Conservation (phyloP, 2,329 filamentous ascomycete species). For the Ophiostoma triangulosporum region DNA sequence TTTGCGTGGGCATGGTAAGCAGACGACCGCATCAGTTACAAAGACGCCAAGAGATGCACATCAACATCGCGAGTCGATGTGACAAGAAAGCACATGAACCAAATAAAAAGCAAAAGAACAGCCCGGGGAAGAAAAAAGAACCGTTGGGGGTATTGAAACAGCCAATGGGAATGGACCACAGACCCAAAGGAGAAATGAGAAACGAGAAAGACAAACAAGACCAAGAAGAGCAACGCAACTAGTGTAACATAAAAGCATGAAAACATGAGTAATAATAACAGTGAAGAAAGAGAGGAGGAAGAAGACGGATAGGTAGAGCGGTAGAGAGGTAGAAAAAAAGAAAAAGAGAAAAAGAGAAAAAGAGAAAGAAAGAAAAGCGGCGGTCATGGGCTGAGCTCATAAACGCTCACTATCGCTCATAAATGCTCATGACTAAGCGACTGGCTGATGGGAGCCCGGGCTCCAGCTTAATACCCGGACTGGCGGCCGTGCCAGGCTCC, state of each 20-base stretch:
- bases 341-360: background rate
- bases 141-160: conserved; percentile 8
- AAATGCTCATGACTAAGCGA: too few relatives aligned
- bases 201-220: background rate
- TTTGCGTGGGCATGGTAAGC: background rate
- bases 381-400: too few relatives aligned
- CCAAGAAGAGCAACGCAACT: background rate
- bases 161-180: background rate
- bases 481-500: too few relatives aligned
- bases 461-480: too few relatives aligned
- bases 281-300: background rate
- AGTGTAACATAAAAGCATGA: too few relatives aligned
- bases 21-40: background rate
- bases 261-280: background rate
- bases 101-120: background rate
- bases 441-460: too few relatives aligned
- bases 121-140: background rate
- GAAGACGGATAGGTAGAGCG: background rate
- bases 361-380: background rate
- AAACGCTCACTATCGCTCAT: too few relatives aligned
- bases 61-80: background rate
- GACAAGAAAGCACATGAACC: background rate
- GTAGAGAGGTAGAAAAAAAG: background rate
- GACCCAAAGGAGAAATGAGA: background rate
- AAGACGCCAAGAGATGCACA: background rate